These are phyloP conservation scores for Ascochyta koolunga DNA, from an alignment of 2,329 filamentous ascomycete species.

Conservation along the genomic window DNA sequence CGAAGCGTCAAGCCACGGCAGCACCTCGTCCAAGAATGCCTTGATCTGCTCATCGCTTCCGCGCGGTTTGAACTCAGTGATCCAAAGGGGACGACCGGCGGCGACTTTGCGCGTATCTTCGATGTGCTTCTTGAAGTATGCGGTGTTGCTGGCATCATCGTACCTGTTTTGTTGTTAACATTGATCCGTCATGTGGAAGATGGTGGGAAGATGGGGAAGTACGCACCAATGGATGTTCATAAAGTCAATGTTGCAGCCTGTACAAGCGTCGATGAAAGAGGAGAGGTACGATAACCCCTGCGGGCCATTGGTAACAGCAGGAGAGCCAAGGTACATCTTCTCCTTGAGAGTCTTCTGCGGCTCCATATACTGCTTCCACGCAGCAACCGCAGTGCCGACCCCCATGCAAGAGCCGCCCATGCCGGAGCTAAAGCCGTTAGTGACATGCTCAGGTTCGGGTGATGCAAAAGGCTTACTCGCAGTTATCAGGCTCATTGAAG, in stretches of 20 bases:
- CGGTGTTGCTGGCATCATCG: constrained; percentile 25
- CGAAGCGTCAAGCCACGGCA: constrained; percentile 42
- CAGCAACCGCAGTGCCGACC: constrained; percentile 14
- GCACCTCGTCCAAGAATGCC: constrained; percentile 32
- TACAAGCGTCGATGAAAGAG: constrained; percentile 36
- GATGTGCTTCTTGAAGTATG: constrained; percentile 47
- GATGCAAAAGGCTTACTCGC: constrained; percentile 25
- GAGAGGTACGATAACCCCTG: constrained; percentile 34
- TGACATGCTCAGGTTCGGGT: too few species aligned
- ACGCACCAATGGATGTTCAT: constrained; percentile 42
- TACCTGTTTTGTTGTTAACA: constrained; percentile 24
- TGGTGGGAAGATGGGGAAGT: too few species aligned
- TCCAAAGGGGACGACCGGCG: constrained; percentile 55
- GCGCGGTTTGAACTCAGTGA: constrained; percentile 41
- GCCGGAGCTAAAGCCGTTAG: neutral
- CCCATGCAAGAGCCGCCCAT: constrained; percentile 35
- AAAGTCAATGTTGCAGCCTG: constrained; percentile 43
- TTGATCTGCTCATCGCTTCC: constrained; percentile 28
- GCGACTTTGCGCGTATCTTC: constrained; percentile 49
- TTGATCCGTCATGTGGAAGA: neutral
- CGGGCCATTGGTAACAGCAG: constrained; percentile 38
- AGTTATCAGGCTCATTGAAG: constrained; percentile 47
- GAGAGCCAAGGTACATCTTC: constrained; percentile 37
- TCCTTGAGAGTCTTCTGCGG: constrained; percentile 21
- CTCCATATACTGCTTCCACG: constrained; percentile 29